These are phyloP conservation scores for Lecanicillium sp. DNA, from an alignment of 2,329 filamentous ascomycete species.

Conservation along the genomic window DNA sequence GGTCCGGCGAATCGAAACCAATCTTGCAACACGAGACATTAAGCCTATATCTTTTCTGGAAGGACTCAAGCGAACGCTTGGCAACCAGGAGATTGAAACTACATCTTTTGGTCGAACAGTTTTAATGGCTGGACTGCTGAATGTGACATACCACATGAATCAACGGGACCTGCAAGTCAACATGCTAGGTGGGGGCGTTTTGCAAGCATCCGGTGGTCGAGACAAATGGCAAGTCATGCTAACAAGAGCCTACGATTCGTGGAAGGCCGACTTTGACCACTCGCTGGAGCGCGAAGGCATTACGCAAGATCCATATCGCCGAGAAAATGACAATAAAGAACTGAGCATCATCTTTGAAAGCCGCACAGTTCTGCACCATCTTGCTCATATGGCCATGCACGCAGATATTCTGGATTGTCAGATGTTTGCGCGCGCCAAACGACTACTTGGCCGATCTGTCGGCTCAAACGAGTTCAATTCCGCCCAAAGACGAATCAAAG, in stretches of 20 bases:
- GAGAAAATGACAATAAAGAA: constrained; percentile 50
- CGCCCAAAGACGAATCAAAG: constrained; percentile 76
- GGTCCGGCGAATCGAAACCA: constrained; percentile 75
- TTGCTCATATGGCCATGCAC: constrained; percentile 97
- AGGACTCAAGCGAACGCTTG: constrained; percentile 80
- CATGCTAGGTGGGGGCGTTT: constrained; percentile 65
- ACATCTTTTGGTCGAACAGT: constrained; percentile 91
- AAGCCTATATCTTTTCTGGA: constrained; percentile 85
- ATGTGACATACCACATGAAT: constrained; percentile 96
- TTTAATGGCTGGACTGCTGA: constrained; percentile 87
- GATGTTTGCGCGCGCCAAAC: constrained; percentile 82
- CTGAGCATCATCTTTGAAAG: constrained; percentile 68
- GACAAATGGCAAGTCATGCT: constrained; percentile 87
- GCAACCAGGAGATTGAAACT: constrained; percentile 75
- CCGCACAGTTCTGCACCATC: constrained; percentile 79
- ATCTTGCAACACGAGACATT: constrained; percentile 69
- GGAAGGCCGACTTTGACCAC: constrained; percentile 87
- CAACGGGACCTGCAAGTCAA: constrained; percentile 90
- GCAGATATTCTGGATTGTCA: constrained; percentile 97
- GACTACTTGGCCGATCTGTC: constrained; percentile 78
- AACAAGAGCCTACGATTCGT: constrained; percentile 83
- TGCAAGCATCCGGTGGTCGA: constrained; percentile 70
- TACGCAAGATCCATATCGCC: constrained; percentile 44
- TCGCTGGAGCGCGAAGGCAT: constrained; percentile 55
- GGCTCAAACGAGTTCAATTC: constrained; percentile 72